phyloP scores from a whole-genome alignment of 2,329 filamentous ascomycete genomes.

The Alternaria sp. region DNA sequence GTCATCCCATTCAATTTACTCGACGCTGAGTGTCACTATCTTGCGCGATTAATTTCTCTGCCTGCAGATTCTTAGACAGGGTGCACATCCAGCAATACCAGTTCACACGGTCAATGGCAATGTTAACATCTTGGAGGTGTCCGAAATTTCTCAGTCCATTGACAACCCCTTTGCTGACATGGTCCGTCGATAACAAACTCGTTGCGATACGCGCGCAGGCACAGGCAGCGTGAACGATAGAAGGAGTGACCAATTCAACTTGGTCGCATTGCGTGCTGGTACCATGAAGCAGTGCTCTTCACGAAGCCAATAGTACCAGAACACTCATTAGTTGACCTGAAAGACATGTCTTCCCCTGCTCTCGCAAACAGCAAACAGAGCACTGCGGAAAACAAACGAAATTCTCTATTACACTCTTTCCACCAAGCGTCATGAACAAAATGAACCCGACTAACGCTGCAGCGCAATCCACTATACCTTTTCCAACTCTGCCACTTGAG shows the following conservation, averaged over 20 bases:
- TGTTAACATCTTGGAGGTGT: background rate
- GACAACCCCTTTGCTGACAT: background rate
- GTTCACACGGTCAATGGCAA: background rate
- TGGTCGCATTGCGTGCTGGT: background rate
- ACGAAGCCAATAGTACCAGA: background rate
- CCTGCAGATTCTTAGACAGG: background rate
- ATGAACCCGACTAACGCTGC: background rate
- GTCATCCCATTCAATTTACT: background rate
- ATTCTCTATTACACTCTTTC: background rate
- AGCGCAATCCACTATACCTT: background rate
- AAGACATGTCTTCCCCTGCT: background rate
- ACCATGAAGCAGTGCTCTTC: background rate
- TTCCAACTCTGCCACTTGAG: constrained; percentile 6
- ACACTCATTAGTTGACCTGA: background rate
- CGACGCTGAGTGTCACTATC: background rate
- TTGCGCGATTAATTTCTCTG: background rate
- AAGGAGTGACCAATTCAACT: background rate
- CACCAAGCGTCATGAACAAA: background rate
- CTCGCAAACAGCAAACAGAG: background rate
- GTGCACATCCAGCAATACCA: background rate
- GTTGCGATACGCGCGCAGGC: background rate
- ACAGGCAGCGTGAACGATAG: background rate
- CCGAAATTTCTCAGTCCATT: background rate
- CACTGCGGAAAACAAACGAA: background rate
- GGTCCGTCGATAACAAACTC: background rate